Base-by-base conservation (phyloP, 2,329 filamentous ascomycete genomes). In the Aspergillus sp. region DNA sequence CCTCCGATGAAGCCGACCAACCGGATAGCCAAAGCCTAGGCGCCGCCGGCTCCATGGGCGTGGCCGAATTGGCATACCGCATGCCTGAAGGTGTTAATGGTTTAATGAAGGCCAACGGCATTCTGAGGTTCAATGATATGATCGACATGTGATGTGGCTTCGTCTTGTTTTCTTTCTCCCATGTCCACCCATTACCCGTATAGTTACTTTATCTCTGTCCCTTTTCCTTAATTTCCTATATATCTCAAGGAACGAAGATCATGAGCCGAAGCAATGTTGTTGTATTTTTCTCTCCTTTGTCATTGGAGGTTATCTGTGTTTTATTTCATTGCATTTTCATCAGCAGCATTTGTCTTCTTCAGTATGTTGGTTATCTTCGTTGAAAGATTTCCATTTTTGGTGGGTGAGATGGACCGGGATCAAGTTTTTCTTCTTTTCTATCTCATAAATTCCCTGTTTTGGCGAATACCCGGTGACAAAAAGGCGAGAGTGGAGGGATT, bases 51-150 rank as follows among this genome's bases (percentile, higher is more conserved):
- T 31, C 73, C 1, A 67, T 71, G 62, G 71, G 68, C 17, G 66
- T 73, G 37, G 70, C 70, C 27, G 74, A 77, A 47, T 76, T 74
- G 68, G 70, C 73, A 51, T 76, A 76, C 59, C 79, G 84, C 64
- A 80, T 91, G 68, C 90, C 90, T 1, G 87, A 91, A 62, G 91
- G 91, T 0, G 88, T 97, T 40, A 95, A 98, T 73, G 93, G 95
- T 9, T 83, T 96, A 60, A 79, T 98, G 70, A 91, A 87, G 77
- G 86, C 84, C 49, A 92, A 96, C 70, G 95, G 93, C 11, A 90
- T 98, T 63, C 77, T 99, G 73, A 84, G 90, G 65, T 99, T 99
- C 75, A 96, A 93, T 72, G 93, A 97, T 76, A 91, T 89, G 62
- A 91, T 98, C 80, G 90, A 93, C 69, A 84, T 85, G 81, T 85